Percentiles rank a stretch among this genome's conserved stretches.
Evolutionary conservation across 306 rosid genomes (phyloP).

Genomic region (Cucurbita ficifolia): DNA sequence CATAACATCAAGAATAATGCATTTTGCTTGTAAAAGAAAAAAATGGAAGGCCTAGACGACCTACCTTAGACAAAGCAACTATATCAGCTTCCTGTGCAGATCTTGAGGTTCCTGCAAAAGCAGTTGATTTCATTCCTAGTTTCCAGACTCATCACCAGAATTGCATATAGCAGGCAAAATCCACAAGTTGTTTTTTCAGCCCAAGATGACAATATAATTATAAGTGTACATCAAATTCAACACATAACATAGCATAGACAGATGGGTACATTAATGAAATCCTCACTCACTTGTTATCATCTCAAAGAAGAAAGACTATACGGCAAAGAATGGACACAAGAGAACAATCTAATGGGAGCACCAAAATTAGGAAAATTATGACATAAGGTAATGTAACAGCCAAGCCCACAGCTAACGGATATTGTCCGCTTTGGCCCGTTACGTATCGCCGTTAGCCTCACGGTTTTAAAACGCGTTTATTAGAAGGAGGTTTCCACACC

Average conservation of each 20-base stretch:
- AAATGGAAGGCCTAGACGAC: background rate
- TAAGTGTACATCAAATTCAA: background rate
- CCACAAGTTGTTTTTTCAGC: background rate
- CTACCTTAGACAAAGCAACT: constrained; percentile 68
- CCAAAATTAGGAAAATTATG: background rate
- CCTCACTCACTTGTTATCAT: background rate
- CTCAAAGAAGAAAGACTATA: background rate
- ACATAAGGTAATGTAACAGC: background rate
- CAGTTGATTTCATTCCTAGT: background rate
- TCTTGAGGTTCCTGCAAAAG: constrained; percentile 40
- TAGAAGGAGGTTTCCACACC: too few relatives aligned
- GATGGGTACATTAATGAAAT: background rate
- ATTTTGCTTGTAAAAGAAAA: background rate
- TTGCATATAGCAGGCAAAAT: background rate
- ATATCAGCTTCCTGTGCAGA: constrained; percentile 55
- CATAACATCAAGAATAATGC: background rate
- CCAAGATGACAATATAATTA: background rate
- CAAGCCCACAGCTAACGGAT: too few relatives aligned
- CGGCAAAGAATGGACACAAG: background rate
- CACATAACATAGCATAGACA: background rate
- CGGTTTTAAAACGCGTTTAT: too few relatives aligned
- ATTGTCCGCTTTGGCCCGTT: too few relatives aligned
- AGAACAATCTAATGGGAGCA: background rate
- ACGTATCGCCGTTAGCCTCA: too few relatives aligned
- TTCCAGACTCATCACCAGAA: background rate